Conservation (phyloP, 371 early-diverging fungal species). For the Blakeslea trispora region DNA sequence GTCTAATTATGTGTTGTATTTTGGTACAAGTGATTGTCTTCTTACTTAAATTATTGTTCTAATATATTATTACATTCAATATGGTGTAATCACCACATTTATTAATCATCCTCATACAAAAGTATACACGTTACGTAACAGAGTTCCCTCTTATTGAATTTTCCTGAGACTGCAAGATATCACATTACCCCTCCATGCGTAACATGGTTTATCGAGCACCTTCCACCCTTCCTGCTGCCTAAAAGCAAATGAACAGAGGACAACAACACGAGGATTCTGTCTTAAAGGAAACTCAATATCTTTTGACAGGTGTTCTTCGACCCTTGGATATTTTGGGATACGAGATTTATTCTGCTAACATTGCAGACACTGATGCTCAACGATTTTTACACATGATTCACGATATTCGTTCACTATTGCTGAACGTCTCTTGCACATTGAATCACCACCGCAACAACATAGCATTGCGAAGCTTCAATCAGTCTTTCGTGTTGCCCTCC, state of each 20-base stretch:
- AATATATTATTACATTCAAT: too few species aligned
- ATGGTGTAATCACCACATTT: too few species aligned
- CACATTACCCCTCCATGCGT: conserved; percentile 19
- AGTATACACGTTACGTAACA: too few species aligned
- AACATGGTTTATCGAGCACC: conserved; percentile 15
- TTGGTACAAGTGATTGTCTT: too few species aligned
- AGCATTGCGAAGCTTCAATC: conserved; percentile 11
- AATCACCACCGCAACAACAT: conserved; percentile 15
- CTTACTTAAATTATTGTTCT: too few species aligned
- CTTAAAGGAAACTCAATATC: conserved; percentile 17
- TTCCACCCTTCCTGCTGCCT: conserved; percentile 14
- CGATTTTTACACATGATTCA: conserved; percentile 3
- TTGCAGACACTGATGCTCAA: neutral
- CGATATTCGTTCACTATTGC: conserved; percentile 10
- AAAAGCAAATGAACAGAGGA: conserved; percentile 13
- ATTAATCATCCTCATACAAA: too few species aligned
- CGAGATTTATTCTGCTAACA: neutral
- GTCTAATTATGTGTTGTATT: too few species aligned
- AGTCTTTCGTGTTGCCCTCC: conserved; percentile 7
- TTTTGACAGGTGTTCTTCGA: conserved; percentile 7
- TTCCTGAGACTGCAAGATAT: too few species aligned
- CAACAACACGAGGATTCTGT: conserved; percentile 16
- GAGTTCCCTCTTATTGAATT: too few species aligned
- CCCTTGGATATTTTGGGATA: conserved; percentile 15
- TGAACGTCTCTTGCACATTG: conserved; percentile 8